A percentile compares a stretch with the other conserved stretches of the same genome.
phyloP scores from a whole-genome alignment of 1,284 basidiomycete genomes.

The Porogramme epimiltina region DNA sequence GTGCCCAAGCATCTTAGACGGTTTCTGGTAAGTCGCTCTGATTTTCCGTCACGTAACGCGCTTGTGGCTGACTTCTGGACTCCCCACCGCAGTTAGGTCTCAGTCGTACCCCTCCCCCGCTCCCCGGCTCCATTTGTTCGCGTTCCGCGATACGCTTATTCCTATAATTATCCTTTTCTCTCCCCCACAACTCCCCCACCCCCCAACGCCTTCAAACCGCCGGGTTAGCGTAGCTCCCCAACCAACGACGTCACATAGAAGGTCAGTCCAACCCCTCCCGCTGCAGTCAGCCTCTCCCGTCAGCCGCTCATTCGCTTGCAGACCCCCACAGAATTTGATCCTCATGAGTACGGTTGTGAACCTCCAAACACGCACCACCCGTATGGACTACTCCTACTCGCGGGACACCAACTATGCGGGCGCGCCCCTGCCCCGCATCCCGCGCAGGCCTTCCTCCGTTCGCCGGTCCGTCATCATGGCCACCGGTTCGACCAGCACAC shows the following conservation, averaged over 20 bases:
- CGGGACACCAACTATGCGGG: conserved; percentile 54
- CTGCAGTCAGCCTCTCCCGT: conserved; percentile 7
- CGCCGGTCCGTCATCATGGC: not conserved
- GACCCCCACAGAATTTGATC: conserved; percentile 12
- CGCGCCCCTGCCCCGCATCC: conserved; percentile 56
- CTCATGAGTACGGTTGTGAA: conserved; percentile 22
- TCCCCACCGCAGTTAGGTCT: too few relatives aligned
- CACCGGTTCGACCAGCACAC: conserved; percentile 1
- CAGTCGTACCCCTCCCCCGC: conserved; percentile 7
- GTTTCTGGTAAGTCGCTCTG: conserved; percentile 7
- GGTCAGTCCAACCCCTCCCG: conserved; percentile 10
- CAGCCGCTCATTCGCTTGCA: conserved; percentile 11
- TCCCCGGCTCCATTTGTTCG: conserved; percentile 18
- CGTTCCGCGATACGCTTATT: conserved; percentile 18
- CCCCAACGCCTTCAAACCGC: conserved; percentile 10
- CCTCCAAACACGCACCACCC: conserved; percentile 18
- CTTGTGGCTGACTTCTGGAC: conserved; percentile 8
- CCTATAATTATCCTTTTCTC: conserved; percentile 22
- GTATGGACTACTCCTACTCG: conserved; percentile 34
- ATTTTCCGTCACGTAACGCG: not conserved
- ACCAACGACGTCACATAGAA: conserved; percentile 15
- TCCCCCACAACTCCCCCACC: not conserved
- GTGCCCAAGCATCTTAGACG: conserved; percentile 11
- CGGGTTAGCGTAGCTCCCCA: conserved; percentile 8
- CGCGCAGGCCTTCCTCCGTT: conserved; percentile 44